Evolutionary conservation across 2,329 filamentous ascomycete species (phyloP), one percentile per base, ranked within the genome.

Genomic region (Cladophialophora bantiana): DNA sequence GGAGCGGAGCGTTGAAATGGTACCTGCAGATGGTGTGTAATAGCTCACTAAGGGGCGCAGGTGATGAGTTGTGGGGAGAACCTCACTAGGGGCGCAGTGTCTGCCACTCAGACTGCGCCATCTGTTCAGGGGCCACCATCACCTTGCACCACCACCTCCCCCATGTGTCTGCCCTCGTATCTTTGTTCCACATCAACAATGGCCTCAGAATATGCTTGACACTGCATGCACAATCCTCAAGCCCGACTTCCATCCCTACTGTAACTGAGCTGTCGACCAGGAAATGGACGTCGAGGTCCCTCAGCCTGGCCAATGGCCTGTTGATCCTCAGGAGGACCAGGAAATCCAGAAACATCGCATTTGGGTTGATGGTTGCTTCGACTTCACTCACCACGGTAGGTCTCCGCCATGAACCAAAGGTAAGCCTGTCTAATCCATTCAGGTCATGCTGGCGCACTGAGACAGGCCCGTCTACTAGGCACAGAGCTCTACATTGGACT

Each of bases 281-380:
- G 9, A 42, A 42, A 54, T 62, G 35, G 45, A 65, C 26, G 66
- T 66, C 50, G 58, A 59, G 38, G 77, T 88, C 42, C 87, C 88
- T 64, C 71, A 78, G 59, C 76, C 80, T 32, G 87, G 87, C 60
- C 75, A 86, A 71, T 89, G 87, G 88, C 88, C 88, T n/a, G 85
- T 87, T 45, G 85, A 85, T 71, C 88, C 88, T 10, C 88, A 89
- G 77, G 80, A 88, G 48, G 85, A 88, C 74, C 76, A 86, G 50
- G 68, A 69, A 48, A 82, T 89, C 55, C 81, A 80, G 32, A 84
- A 90, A 65, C 88, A 91, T 74, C 89, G 94, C 72, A 92, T 99
- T 75, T 99, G 96, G 96, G 91, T 99, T 32, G 95, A 99, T 78
- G 95, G 95, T 70, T 99, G 95, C 84, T 99, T 97, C 82, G 95